These are phyloP conservation scores for Pterocarpus santalinus DNA, from an alignment of 306 rosid genomes.

Conservation along the genomic window DNA sequence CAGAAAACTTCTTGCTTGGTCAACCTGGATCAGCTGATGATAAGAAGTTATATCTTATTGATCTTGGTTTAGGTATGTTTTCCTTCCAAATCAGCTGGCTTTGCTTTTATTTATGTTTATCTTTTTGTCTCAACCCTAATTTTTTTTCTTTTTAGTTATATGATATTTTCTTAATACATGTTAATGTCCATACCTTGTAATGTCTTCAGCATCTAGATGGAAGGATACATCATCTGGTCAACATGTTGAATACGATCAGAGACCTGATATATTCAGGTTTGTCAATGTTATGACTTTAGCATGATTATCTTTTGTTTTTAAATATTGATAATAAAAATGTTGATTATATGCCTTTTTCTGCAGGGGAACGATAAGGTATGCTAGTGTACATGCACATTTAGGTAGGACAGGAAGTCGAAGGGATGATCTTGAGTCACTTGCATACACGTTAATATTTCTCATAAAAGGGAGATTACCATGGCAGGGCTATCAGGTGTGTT, in stretches of 20 bases:
- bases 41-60: constrained; percentile 91
- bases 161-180: constrained; percentile 5
- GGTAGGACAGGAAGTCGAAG: constrained; percentile 97
- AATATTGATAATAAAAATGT: not conserved
- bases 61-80: constrained; percentile 87
- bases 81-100: constrained; percentile 20
- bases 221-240: constrained; percentile 84
- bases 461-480: constrained; percentile 93
- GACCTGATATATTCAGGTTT: constrained; percentile 96
- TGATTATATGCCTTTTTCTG: constrained; percentile 41
- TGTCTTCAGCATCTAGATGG: constrained; percentile 89
- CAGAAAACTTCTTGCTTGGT: constrained; percentile 96
- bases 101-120: constrained; percentile 19
- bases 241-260: constrained; percentile 93
- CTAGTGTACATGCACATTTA: constrained; percentile 96
- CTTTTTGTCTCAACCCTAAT: not conserved
- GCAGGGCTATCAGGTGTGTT: constrained; percentile 94
- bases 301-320: constrained; percentile 7
- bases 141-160: constrained; percentile 32
- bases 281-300: constrained; percentile 24
- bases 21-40: constrained; percentile 90
- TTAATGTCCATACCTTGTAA: constrained; percentile 35
- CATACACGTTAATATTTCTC: constrained; percentile 91
- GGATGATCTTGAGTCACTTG: constrained; percentile 94
- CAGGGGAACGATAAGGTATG: constrained; percentile 97